Base-by-base conservation (phyloP, 2,329 filamentous ascomycete genomes). In the Alternaria rosae region DNA sequence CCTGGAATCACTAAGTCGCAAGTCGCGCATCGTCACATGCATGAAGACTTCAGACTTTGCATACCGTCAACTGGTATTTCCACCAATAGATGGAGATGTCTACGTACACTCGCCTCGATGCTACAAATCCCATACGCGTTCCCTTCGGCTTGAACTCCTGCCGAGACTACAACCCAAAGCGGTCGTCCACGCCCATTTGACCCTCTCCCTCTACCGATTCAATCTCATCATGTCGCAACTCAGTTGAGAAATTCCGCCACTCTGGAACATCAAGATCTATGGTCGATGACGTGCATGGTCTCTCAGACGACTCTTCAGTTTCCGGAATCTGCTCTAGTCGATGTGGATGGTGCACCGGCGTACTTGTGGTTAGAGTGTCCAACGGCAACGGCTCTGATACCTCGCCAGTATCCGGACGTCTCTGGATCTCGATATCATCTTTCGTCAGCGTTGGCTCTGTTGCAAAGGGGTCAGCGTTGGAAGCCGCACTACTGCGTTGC, bases 181-280 rank as follows among this genome's bases (percentile, higher is more conserved):
- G 28, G 30, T 38, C 35, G 35, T 38, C 23, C 30, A 51, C 5
- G 11, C 12, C 23, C 13, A 23, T 32, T 25, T 20, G 20, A 51
- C 11, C 2, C 47, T n/a, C 11, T 7, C 2, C 47, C 17, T 51
- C 30, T 5, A 3, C 20, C 13, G 6, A 25, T 10, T 43, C 17
- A 15, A 12, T 7, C n/a, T 6, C 28, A 2, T 12, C 20, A 23
- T 23, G 28, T 38, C 35, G 3, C 35, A 17, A n/a, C 35, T 38
- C 11, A 11, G 15, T 15, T 38, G 17, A 38, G 35, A 38, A 38
- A 38, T 38, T 5, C 6, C n/a, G 35, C 35, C 35, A 38, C 32
- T 17, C 1, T 38, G 1, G 8, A 17, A 38, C 3, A n/a, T 38
- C n/a, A 11, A 17, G n/a, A 17, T 38, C 0, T 2, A 1, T 1